These are phyloP conservation scores for Fistulifera pelliculosa DNA, from an alignment of 108 stramenopile genomes.

Conservation along the genomic window DNA sequence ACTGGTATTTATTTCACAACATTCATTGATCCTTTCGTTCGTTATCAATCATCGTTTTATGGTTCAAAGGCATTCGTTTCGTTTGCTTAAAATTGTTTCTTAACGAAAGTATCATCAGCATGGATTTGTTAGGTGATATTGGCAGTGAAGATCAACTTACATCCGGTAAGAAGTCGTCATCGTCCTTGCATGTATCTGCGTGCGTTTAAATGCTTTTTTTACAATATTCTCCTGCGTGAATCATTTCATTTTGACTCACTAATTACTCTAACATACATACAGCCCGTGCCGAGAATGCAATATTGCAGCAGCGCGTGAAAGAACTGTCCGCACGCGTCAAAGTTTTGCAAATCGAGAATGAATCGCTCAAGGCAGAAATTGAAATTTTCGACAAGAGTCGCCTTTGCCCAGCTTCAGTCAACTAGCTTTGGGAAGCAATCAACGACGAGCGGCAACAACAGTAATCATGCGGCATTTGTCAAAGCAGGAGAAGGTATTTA, in stretches of 20 bases:
- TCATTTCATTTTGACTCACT: too few relatives aligned
- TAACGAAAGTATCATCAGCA: constrained; percentile 8
- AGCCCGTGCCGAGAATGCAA: constrained; percentile 65
- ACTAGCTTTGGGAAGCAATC: constrained; percentile 3
- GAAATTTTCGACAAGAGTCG: constrained; percentile 66
- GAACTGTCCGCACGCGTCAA: constrained; percentile 40
- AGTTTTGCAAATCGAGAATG: constrained; percentile 52
- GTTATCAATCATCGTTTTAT: too few relatives aligned
- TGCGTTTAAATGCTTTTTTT: too few relatives aligned
- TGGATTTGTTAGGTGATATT: constrained; percentile 79
- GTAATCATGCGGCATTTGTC: constrained; percentile 30
- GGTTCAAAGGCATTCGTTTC: too few relatives aligned
- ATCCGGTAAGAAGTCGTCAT: too few relatives aligned
- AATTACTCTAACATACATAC: too few relatives aligned
- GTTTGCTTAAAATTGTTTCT: too few relatives aligned
- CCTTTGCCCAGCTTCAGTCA: constrained; percentile 10
- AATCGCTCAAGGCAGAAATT: constrained; percentile 61
- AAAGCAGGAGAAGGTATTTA: constrained; percentile 57
- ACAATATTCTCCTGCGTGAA: too few relatives aligned
- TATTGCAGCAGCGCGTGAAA: constrained; percentile 63
- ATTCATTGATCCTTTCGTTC: too few relatives aligned
- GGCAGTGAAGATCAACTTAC: constrained; percentile 72
- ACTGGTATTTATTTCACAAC: too few relatives aligned
- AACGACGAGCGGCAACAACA: not conserved
- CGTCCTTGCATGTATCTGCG: too few relatives aligned